Percentiles rank a stretch among this genome's conserved stretches.
Evolutionary conservation across 192 early-diverging fungal species (phyloP).

Genomic region (Coemansia furcata): DNA sequence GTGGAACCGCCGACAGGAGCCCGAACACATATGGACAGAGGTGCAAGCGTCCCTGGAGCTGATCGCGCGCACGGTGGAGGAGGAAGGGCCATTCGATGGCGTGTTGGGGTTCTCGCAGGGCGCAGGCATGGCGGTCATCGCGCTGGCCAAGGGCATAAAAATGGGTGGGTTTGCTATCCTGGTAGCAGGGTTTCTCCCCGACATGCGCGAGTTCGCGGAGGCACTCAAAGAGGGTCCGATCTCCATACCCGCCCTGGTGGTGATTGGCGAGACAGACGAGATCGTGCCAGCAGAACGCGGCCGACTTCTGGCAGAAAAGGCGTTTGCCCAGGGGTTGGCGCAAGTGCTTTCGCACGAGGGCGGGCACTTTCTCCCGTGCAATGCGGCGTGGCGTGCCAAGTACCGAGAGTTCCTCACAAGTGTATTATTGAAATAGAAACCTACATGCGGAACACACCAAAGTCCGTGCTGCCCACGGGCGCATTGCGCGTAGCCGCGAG

Average conservation of each 20-base stretch:
- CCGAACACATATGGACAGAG: slow-evolving; percentile 6
- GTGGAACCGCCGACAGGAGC: slow-evolving; percentile 27
- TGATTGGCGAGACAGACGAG: slow-evolving; percentile 20
- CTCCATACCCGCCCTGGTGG: neutral
- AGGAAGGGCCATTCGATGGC: slow-evolving; percentile 38
- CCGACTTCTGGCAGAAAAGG: slow-evolving; percentile 10
- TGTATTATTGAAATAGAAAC: neutral
- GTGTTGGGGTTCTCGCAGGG: slow-evolving; percentile 49
- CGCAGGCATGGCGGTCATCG: slow-evolving; percentile 33
- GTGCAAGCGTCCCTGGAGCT: slow-evolving; percentile 4
- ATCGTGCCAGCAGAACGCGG: slow-evolving; percentile 26
- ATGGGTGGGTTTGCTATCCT: slow-evolving; percentile 16
- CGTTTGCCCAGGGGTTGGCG: slow-evolving; percentile 7
- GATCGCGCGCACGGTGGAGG: neutral
- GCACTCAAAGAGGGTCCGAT: neutral
- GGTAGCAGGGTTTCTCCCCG: slow-evolving; percentile 28
- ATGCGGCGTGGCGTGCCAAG: slow-evolving; percentile 22
- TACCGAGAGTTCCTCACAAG: slow-evolving; percentile 26
- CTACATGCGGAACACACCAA: slow-evolving; percentile 98
- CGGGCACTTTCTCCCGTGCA: slow-evolving; percentile 39
- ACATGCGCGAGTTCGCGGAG: slow-evolving; percentile 12
- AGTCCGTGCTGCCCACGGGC: slow-evolving; percentile 69
- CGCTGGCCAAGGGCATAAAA: slow-evolving; percentile 1
- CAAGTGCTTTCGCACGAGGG: slow-evolving; percentile 13
- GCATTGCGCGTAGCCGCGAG: slow-evolving; percentile 77